These are phyloP conservation scores for Botrytis pseudocinerea DNA, from an alignment of 2,329 filamentous ascomycete species.

Conservation along the genomic window DNA sequence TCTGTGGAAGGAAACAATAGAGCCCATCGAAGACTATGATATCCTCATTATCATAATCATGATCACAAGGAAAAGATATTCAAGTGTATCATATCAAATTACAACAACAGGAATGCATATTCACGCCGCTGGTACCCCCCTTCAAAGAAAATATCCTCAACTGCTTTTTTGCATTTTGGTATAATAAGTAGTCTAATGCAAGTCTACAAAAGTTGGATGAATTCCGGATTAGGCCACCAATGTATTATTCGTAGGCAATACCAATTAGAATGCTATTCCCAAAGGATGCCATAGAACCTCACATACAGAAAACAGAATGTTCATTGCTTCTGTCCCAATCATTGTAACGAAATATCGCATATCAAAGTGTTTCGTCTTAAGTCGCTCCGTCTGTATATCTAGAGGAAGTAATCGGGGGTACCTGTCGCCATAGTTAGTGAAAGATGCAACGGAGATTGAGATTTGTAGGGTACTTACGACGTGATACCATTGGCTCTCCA, in stretches of 20 bases:
- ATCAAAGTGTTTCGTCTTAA: constrained; percentile 21
- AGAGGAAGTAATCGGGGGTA: constrained; percentile 99
- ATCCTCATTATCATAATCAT: neutral
- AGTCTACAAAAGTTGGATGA: constrained; percentile 36
- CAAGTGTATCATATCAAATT: neutral
- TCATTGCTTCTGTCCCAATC: constrained; percentile 31
- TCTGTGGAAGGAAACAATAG: neutral
- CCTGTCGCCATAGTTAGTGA: constrained; percentile 45
- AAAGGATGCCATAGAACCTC: constrained; percentile 27
- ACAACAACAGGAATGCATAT: constrained; percentile 5
- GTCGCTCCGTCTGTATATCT: constrained; percentile 42
- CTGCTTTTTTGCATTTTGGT: constrained; percentile 36
- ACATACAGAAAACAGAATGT: constrained; percentile 34
- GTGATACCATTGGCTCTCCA: constrained; percentile 97
- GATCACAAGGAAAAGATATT: neutral
- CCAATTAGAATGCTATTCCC: constrained; percentile 24
- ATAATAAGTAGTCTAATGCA: constrained; percentile 38
- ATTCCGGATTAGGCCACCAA: constrained; percentile 24
- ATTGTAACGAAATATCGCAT: constrained; percentile 23
- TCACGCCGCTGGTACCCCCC: neutral
- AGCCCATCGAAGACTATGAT: neutral
- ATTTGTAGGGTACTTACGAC: constrained; percentile 57
- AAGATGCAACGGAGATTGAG: neutral
- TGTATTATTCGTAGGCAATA: constrained; percentile 20
- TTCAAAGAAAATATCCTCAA: constrained; percentile 7